Percentiles rank a stretch among this genome's conserved stretches.
Evolutionary conservation across 345 rosid genomes (phyloP).

Genomic region (Rhizophora mangle): DNA sequence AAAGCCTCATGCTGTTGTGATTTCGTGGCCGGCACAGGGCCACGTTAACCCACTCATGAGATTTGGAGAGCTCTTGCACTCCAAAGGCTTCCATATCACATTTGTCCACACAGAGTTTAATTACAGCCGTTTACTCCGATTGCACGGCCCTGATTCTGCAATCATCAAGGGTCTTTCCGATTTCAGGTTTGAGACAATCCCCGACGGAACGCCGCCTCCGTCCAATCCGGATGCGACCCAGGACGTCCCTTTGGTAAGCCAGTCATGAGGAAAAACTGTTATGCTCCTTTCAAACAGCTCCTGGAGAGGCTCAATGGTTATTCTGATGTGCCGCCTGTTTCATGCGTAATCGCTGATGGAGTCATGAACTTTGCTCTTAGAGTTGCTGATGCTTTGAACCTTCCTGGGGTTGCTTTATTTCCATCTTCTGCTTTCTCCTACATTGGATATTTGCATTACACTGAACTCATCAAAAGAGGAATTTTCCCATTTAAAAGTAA

Average conservation of each 20-base stretch:
- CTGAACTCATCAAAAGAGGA: slow-evolving; percentile 22
- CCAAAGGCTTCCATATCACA: slow-evolving; percentile 39
- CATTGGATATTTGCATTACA: slow-evolving; percentile 19
- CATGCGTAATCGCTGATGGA: neutral
- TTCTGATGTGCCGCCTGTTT: neutral
- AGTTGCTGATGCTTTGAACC: slow-evolving; percentile 23
- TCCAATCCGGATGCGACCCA: neutral
- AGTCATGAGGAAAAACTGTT: neutral
- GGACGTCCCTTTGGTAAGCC: neutral
- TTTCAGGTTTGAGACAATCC: slow-evolving; percentile 34
- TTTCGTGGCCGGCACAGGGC: slow-evolving; percentile 39
- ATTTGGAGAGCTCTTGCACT: slow-evolving; percentile 29
- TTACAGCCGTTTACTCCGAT: slow-evolving; percentile 27
- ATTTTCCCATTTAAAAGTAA: slow-evolving; percentile 32
- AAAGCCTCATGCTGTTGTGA: slow-evolving; percentile 14
- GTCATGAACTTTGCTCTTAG: slow-evolving; percentile 11
- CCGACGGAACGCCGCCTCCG: slow-evolving; percentile 18
- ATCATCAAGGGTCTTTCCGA: slow-evolving; percentile 25
- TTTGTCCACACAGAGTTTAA: slow-evolving; percentile 40
- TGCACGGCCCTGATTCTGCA: slow-evolving; percentile 16
- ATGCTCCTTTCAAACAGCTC: neutral
- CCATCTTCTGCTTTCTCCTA: slow-evolving; percentile 26
- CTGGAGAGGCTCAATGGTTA: neutral
- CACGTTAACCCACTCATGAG: slow-evolving; percentile 36
- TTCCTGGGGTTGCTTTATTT: slow-evolving; percentile 25